Evolutionary conservation across 495 filamentous ascomycete genomes (phyloP).

Genomic region (Astrothelium subdiscretum): DNA sequence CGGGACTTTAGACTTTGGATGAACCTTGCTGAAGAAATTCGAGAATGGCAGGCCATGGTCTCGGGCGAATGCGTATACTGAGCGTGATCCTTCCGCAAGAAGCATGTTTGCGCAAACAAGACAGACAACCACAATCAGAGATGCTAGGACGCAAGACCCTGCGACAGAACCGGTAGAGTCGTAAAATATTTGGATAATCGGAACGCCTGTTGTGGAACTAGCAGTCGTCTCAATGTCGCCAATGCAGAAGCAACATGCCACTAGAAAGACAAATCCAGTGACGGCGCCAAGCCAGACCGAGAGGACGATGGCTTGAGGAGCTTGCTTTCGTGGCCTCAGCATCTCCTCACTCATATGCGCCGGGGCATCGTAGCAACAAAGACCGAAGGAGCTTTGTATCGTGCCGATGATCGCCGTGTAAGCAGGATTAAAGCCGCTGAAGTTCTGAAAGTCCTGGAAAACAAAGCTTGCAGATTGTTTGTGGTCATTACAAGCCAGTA

Average conservation of each 20-base stretch:
- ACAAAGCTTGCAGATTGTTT: constrained; percentile 46
- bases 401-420: constrained; percentile 46
- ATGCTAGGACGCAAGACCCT: constrained; percentile 13
- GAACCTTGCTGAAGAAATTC: constrained; percentile 6
- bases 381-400: constrained; percentile 45
- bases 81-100: neutral
- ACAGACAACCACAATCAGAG: constrained; percentile 11
- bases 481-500: constrained; percentile 43
- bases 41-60: constrained; percentile 14
- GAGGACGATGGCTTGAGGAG: constrained; percentile 43
- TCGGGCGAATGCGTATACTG: constrained; percentile 12
- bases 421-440: constrained; percentile 38
- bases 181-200: constrained; percentile 10
- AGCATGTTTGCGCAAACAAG: neutral
- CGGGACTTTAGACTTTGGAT: constrained; percentile 1
- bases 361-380: constrained; percentile 41
- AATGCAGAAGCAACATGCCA: constrained; percentile 40
- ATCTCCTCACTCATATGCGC: constrained; percentile 43
- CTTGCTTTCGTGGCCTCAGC: constrained; percentile 37
- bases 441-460: constrained; percentile 45
- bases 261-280: constrained; percentile 39
- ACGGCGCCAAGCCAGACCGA: constrained; percentile 40
- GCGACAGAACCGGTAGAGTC: constrained; percentile 7
- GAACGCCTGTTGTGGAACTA: constrained; percentile 30
- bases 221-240: constrained; percentile 33